A percentile compares a stretch with the other conserved stretches of the same genome.
phyloP scores from a whole-genome alignment of 768 basidiomycete species.

The Galerina marginata region DNA sequence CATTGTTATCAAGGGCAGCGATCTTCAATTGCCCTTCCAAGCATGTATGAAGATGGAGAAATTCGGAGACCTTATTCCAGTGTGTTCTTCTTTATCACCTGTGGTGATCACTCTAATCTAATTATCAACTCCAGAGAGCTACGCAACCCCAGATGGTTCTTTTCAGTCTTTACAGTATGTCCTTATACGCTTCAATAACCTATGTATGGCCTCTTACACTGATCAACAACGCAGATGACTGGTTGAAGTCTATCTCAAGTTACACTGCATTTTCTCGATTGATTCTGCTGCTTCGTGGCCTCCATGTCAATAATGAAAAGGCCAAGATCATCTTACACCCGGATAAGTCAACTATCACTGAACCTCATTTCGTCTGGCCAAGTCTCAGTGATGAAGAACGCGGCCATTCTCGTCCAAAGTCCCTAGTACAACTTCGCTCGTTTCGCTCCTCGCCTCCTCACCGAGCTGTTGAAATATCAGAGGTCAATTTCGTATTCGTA shows the following conservation, averaged over 20 bases:
- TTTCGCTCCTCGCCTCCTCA: too few relatives aligned
- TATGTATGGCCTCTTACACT: constrained; percentile 11
- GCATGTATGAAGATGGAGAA: constrained; percentile 99
- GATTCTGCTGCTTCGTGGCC: constrained; percentile 93
- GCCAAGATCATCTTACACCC: constrained; percentile 98
- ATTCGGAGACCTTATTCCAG: constrained; percentile 96
- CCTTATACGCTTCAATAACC: neutral
- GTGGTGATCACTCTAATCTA: constrained; percentile 7
- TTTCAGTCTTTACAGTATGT: constrained; percentile 90
- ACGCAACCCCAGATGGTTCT: constrained; percentile 99
- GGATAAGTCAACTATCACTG: constrained; percentile 95
- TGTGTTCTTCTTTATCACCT: constrained; percentile 34
- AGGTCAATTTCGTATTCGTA: too few relatives aligned
- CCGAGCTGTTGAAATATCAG: too few relatives aligned
- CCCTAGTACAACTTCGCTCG: too few relatives aligned
- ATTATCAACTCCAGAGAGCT: constrained; percentile 62
- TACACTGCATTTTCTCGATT: constrained; percentile 99
- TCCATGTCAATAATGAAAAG: constrained; percentile 99
- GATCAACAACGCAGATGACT: constrained; percentile 69
- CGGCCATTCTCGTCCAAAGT: too few relatives aligned
- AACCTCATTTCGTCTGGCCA: constrained; percentile 98
- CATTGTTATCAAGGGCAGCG: constrained; percentile 99
- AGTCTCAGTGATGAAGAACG: constrained; percentile 89
- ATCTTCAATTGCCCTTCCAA: constrained; percentile 98
- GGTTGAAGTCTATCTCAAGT: constrained; percentile 98